Percentiles rank a stretch among this genome's conserved stretches.
Conservation (phyloP, 176 grass and related monocot species). For the Dendrocalamus sinicus region DNA sequence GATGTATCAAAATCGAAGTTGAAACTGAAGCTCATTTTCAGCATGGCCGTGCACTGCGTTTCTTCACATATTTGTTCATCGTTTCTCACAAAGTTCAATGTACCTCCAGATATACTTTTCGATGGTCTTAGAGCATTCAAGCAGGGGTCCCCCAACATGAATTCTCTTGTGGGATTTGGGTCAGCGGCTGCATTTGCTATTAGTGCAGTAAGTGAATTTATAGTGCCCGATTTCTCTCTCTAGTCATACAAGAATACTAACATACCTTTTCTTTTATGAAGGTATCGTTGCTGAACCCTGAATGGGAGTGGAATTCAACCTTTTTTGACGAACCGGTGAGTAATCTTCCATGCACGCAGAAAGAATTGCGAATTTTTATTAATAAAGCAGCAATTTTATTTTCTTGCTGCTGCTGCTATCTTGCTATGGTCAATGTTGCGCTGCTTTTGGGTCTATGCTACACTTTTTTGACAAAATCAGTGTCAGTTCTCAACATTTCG, state of each 20-base stretch:
- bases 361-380: neutral
- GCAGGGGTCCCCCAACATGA: constrained; percentile 96
- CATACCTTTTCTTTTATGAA: constrained; percentile 49
- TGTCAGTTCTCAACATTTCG: neutral
- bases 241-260: constrained; percentile 32
- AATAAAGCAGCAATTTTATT: neutral
- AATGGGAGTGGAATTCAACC: constrained; percentile 85
- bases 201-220: constrained; percentile 76
- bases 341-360: constrained; percentile 24
- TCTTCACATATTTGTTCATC: constrained; percentile 21
- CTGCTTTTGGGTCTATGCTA: constrained; percentile 12
- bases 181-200: constrained; percentile 91
- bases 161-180: constrained; percentile 95
- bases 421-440: neutral
- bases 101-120: constrained; percentile 81
- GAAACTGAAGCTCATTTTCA: neutral
- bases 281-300: constrained; percentile 88
- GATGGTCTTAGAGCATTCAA: constrained; percentile 90
- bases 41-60: neutral
- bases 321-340: constrained; percentile 99
- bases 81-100: constrained; percentile 42
- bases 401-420: neutral
- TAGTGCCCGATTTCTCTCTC: constrained; percentile 24
- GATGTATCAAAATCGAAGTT: neutral
- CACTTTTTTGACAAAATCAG: neutral